phyloP scores from a whole-genome alignment of 805 yeast genomes.

The Yarrowia sp. region DNA sequence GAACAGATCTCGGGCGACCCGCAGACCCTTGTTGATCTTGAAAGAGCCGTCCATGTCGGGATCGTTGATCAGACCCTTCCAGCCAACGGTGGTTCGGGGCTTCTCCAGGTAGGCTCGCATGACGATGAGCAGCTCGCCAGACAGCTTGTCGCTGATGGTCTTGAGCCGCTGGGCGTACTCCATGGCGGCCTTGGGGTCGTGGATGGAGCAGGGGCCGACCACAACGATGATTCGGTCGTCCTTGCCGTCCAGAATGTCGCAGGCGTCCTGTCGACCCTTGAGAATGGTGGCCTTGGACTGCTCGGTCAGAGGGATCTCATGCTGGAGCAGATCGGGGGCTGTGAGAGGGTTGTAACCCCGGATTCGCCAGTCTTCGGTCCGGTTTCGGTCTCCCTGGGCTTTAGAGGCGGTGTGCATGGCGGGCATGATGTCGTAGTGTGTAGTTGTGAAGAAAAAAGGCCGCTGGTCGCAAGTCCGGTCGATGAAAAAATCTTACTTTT shows the following conservation, averaged over 20 bases:
- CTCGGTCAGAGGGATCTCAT: constrained; percentile 70
- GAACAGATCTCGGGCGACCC: constrained; percentile 84
- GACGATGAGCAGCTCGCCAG: constrained; percentile 75
- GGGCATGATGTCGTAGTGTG: constrained; percentile 1
- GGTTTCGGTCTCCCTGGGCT: constrained; percentile 26
- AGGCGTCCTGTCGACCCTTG: constrained; percentile 72
- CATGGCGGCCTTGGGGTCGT: constrained; percentile 87
- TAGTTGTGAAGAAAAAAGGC: not conserved
- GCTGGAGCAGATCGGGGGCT: constrained; percentile 91
- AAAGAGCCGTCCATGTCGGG: constrained; percentile 93
- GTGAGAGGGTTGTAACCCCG: constrained; percentile 91
- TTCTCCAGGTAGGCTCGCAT: constrained; percentile 98
- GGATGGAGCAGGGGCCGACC: constrained; percentile 96
- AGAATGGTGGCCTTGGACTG: constrained; percentile 61
- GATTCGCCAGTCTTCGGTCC: constrained; percentile 38
- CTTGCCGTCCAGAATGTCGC: constrained; percentile 68
- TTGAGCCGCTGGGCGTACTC: constrained; percentile 76
- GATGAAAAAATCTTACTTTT: constrained; percentile 8
- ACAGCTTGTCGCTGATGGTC: constrained; percentile 56
- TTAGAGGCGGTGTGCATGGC: constrained; percentile 20
- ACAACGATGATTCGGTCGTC: constrained; percentile 88
- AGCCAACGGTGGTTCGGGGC: constrained; percentile 98
- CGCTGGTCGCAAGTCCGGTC: not conserved
- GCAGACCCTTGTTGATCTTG: constrained; percentile 91
- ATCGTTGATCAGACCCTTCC: constrained; percentile 98